These are phyloP conservation scores for Verticillium alfalfae DNA, from an alignment of 2,329 filamentous ascomycete species.

Conservation along the genomic window DNA sequence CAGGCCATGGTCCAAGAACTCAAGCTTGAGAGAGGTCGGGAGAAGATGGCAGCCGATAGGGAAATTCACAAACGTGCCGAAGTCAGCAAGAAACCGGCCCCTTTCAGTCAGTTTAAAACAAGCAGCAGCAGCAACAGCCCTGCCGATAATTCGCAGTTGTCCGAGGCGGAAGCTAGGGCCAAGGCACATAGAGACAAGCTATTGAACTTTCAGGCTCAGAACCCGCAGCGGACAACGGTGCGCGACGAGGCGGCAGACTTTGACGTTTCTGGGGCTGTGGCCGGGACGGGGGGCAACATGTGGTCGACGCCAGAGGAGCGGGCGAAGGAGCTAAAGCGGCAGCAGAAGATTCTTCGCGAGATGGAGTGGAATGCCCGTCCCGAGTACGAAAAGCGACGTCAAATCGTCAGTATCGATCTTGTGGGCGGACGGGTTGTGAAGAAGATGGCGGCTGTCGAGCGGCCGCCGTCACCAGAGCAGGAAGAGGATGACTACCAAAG, in stretches of 20 bases:
- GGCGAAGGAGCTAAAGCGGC: slow-evolving; percentile 75
- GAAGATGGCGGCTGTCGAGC: slow-evolving; percentile 60
- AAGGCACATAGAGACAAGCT: slow-evolving; percentile 76
- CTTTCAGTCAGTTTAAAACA: slow-evolving; percentile 47
- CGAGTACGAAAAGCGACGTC: slow-evolving; percentile 82
- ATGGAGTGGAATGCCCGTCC: slow-evolving; percentile 81
- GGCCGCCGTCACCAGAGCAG: slow-evolving; percentile 48
- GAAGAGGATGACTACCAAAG: slow-evolving; percentile 22
- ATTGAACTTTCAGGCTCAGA: slow-evolving; percentile 77
- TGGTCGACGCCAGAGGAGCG: slow-evolving; percentile 83
- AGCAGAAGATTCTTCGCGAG: slow-evolving; percentile 77
- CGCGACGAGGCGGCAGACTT: slow-evolving; percentile 75
- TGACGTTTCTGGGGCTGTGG: slow-evolving; percentile 41
- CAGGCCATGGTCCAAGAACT: slow-evolving; percentile 82
- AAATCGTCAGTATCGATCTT: slow-evolving; percentile 81
- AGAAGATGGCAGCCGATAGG: slow-evolving; percentile 79
- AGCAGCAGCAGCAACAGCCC: slow-evolving; percentile 4
- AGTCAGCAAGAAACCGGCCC: slow-evolving; percentile 52
- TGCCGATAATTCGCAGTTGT: slow-evolving; percentile 28
- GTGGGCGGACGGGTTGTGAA: slow-evolving; percentile 71
- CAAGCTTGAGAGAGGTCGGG: slow-evolving; percentile 77
- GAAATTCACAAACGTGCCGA: slow-evolving; percentile 62
- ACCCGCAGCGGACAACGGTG: slow-evolving; percentile 76
- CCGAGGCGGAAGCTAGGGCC: slow-evolving; percentile 61
- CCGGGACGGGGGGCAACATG: slow-evolving; percentile 52